Base-by-base conservation (phyloP, 2,329 filamentous ascomycete genomes). In the Beauveria pseudobassiana region DNA sequence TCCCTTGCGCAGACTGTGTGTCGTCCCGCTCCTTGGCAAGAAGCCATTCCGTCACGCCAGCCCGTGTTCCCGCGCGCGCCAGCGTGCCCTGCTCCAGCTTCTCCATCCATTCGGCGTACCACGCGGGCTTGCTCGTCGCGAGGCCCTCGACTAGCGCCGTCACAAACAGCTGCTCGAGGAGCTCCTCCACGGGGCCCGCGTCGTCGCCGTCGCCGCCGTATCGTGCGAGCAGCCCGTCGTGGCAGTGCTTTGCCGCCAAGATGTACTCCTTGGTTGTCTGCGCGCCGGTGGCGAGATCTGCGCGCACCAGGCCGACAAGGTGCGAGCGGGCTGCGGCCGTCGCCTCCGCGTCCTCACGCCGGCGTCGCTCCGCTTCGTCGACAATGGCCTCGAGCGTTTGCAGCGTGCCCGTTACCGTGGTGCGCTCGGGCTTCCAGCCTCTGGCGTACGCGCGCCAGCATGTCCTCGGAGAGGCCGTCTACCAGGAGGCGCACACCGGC, bases 161-260 rank as follows among this genome's bases (percentile, higher is more conserved):
- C 10, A 49, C 51, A 30, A 61, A 55, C 10, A 61, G 50, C 50
- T 61, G 59, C 38, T 61, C 59, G 12, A 61, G 51, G 1, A 61
- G n/a, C 16, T 49, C 59, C 40, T 54, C 50, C 3, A 22, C 30
- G 0, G 40, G n/a, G 18, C 24, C 24, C 12, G 3, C 8, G 40
- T 1, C 6, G 20, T 22, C 20, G n/a, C 48, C 59, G 16, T 22
- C 20, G n/a, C 48, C 59, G 16, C 34, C 50, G 51, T 55, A 61
- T 4, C 22, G 50, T 10, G 20, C 10, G 5, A 61, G 38, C 22
- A 61, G 30, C 22, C 16, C 30, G 26, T 61, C 59, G 43, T 61
- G 51, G 50, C 42, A 28, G 28, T 45, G 42, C 43, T 61, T 54
- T 3, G 42, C 59, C 22, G 43, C 8, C 20, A 48, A 30, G 6